phyloP scores from a whole-genome alignment of 2,329 filamentous ascomycete species.

The Calonectria hawksworthii region DNA sequence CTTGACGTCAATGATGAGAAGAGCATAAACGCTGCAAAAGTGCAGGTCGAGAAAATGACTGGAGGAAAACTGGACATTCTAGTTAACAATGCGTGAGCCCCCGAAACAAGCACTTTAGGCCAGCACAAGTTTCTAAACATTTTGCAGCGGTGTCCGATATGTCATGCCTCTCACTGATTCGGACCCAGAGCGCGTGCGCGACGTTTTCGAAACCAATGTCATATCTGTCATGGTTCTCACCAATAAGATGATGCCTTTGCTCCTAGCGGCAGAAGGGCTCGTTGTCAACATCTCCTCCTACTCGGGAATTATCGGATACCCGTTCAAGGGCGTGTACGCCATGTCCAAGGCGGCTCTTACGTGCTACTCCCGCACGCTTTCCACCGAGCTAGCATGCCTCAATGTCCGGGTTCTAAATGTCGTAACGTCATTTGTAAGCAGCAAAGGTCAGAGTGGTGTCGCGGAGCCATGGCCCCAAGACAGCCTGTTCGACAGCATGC shows the following conservation, averaged over 20 bases:
- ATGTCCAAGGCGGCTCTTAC: slow-evolving; percentile 58
- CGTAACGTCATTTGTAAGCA: slow-evolving; percentile 26
- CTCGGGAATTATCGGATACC: slow-evolving; percentile 34
- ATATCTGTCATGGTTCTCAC: slow-evolving; percentile 54
- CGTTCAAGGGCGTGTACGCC: slow-evolving; percentile 55
- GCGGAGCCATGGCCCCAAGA: slow-evolving; percentile 24
- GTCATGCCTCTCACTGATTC: slow-evolving; percentile 30
- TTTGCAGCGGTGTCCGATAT: slow-evolving; percentile 21
- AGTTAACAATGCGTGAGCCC: slow-evolving; percentile 54
- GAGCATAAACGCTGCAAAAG: slow-evolving; percentile 51
- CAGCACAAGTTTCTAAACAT: not conserved
- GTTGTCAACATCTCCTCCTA: slow-evolving; percentile 57
- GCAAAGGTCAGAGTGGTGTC: slow-evolving; percentile 22
- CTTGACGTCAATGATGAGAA: slow-evolving; percentile 57
- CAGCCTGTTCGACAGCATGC: slow-evolving; percentile 29
- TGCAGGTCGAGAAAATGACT: slow-evolving; percentile 50
- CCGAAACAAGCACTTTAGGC: no score
- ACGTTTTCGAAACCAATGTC: slow-evolving; percentile 53
- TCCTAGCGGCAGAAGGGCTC: slow-evolving; percentile 49
- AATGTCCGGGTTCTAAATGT: slow-evolving; percentile 39
- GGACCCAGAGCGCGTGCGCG: slow-evolving; percentile 19
- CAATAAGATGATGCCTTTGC: slow-evolving; percentile 53
- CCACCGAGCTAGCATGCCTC: slow-evolving; percentile 54
- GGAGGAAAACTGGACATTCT: slow-evolving; percentile 58
- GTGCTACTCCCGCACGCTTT: slow-evolving; percentile 52